These are phyloP conservation scores for Phytopythium boreale DNA, from an alignment of 352 stramenopile genomes.

Conservation along the genomic window DNA sequence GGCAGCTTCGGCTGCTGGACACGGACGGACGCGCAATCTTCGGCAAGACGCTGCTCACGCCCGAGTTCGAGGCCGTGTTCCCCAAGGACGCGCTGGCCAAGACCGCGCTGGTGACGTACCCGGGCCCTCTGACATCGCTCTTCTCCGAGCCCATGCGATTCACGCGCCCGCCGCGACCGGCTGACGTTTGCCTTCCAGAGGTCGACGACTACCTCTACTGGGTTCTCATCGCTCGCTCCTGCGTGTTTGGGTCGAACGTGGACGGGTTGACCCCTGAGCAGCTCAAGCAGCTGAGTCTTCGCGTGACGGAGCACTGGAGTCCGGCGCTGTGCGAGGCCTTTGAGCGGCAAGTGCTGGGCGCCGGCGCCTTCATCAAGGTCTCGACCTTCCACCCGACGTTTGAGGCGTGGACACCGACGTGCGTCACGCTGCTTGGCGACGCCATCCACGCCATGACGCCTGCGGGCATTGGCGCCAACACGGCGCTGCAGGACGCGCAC, in stretches of 20 bases:
- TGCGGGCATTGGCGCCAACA: conserved; percentile 51
- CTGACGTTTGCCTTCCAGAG: conserved; percentile 9
- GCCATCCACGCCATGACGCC: conserved; percentile 61
- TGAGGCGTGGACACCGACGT: conserved; percentile 33
- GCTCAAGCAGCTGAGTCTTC: conserved; percentile 33
- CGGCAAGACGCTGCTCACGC: conserved; percentile 53
- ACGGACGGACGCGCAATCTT: conserved; percentile 61
- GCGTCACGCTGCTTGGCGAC: conserved; percentile 53
- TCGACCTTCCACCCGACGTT: conserved; percentile 49
- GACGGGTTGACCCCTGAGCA: conserved; percentile 35
- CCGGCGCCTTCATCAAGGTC: conserved; percentile 51
- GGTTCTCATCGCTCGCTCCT: conserved; percentile 45
- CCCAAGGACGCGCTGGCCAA: conserved; percentile 21
- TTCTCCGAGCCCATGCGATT: conserved; percentile 44
- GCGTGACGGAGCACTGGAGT: conserved; percentile 45
- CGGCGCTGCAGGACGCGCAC: conserved; percentile 45
- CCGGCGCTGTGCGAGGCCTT: conserved; percentile 38
- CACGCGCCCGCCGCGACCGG: conserved; percentile 7
- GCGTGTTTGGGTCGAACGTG: conserved; percentile 37
- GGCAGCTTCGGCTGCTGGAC: conserved; percentile 36
- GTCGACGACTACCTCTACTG: conserved; percentile 59
- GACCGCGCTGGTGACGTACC: conserved; percentile 41
- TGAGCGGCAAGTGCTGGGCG: conserved; percentile 34
- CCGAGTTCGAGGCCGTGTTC: conserved; percentile 47
- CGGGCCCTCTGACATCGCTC: conserved; percentile 41